phyloP scores from a whole-genome alignment of 2,329 filamentous ascomycete genomes.

The Talaromyces pinophilus region DNA sequence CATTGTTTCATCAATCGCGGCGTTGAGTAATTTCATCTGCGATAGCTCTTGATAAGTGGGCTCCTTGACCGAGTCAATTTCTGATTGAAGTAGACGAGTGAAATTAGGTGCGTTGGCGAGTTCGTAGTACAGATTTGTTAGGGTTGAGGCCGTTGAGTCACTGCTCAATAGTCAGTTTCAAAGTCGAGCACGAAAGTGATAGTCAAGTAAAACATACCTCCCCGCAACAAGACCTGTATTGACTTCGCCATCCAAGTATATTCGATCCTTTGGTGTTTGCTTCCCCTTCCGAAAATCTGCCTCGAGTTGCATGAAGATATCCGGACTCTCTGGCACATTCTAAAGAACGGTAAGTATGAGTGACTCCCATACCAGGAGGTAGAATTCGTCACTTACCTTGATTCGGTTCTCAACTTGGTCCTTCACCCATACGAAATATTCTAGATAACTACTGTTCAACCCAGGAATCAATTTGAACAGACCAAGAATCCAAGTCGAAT shows the following conservation, averaged over 20 bases:
- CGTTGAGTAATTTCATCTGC: conserved; percentile 26
- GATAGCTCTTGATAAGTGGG: conserved; percentile 27
- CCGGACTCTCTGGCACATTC: conserved; percentile 25
- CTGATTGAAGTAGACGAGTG: conserved; percentile 24
- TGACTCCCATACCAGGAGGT: background rate
- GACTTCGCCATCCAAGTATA: conserved; percentile 27
- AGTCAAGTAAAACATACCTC: conserved; percentile 23
- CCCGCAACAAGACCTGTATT: conserved; percentile 32
- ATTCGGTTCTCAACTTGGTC: conserved; percentile 18
- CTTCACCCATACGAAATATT: conserved; percentile 21
- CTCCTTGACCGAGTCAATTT: conserved; percentile 27
- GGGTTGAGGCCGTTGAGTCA: conserved; percentile 25
- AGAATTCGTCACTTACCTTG: conserved; percentile 8
- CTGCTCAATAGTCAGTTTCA: conserved; percentile 26
- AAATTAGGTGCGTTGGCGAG: conserved; percentile 28
- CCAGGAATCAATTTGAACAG: conserved; percentile 28
- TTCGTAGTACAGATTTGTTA: conserved; percentile 22
- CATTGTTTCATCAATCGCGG: conserved; percentile 23
- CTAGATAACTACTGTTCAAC: conserved; percentile 24
- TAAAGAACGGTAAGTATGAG: background rate
- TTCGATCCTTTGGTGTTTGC: conserved; percentile 20
- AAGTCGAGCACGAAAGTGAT: background rate
- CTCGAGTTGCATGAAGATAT: conserved; percentile 24
- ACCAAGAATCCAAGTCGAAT: conserved; percentile 30
- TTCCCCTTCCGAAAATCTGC: conserved; percentile 8